Evolutionary conservation across 1,139 yeast species (phyloP), one percentile per base, ranked within the genome.

Genomic region (Taphrina deformans): DNA sequence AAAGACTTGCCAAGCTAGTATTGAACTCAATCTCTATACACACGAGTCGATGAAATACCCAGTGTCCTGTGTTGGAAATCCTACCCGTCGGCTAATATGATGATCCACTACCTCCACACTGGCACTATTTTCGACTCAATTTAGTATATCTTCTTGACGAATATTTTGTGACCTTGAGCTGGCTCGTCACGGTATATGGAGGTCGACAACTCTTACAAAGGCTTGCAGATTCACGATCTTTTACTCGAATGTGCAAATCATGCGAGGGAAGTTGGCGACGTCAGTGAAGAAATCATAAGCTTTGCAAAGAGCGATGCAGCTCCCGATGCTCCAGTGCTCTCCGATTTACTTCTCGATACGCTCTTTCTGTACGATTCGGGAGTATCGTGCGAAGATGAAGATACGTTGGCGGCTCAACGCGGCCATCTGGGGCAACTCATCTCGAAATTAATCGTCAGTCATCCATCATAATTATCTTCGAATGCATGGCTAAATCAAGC

Each of bases 341-440:
- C 58, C 23, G 45, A 35, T 31, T 21, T 53, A 33, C 31, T 53
- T 21, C 58, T 53, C 45, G 58, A 53, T 24, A 53, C 58, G 5
- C 48, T 53, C 18, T 53, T 53, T 38, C 58, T 53, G 16, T 53
- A 53, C 24, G 58, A 53, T 35, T 38, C 58, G 12, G 58, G 58
- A n/a, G 58, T 53, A n/a, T 35, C 48, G 12, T 23, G n/a, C 7
- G 58, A 53, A 6, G 48, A 35, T 23, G 58, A 35, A 38, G 58
- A 23, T 2, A 16, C 38, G 18, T 35, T 53, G 48, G 18, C 48
- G 18, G 35, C 18, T 23, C 58, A 53, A 23, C 58, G 58, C 21
- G 23, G 16, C 5, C 58, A 3, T 24, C 48, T 53, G 27, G 58
- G 58, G 3, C 29, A 23, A 16, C 33, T 53, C 23, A 53, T 38